Evolutionary conservation across 1,284 basidiomycete genomes (phyloP), one percentile per base, ranked within the genome.

Genomic region (Trametes polyzona): DNA sequence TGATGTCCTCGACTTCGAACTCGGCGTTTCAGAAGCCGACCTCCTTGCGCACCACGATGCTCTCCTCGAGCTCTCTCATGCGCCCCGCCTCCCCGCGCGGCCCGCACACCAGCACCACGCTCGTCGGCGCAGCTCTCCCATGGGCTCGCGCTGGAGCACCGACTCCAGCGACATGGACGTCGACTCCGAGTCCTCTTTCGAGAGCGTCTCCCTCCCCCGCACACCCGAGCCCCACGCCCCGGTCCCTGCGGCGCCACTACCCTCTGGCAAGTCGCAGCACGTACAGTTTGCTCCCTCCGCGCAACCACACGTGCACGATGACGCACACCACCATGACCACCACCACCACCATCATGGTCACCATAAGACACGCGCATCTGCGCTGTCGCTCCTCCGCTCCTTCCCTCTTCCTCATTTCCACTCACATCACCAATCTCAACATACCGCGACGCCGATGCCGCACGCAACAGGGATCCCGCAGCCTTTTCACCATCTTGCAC

Each of bases 1-100:
- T 58, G 85, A 88, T 59, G 88, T 90, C 32, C 80, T 90, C 62
- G 84, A 88, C 67, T 90, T 85, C 62, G 84, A 90, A 66, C 78
- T 90, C 43, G 76, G 77, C 58, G 70, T 90, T 59, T 75, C 77
- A 56, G 88, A 90, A 64, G 75, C 76, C 52, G 88, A 89, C 64
- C 64, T 89, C 61, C 78, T 88, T 55, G 77, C 76, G 42, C 84
- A 87, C 68, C 83, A 88, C 55, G 78, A 82, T 53, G 71, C 77
- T 30, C 72, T 88, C 49, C 76, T 80, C 47, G 75, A 78, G n/a
- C 64, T 77, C 44, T 63, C 70, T 14, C 62, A 56, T 55, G 32
- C 54, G 19, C 36, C 47, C 29, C 57, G 66, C 65, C 21, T 58
- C 51, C 47, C 49, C 42, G 46, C 67, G 58, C 52, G 59, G 62